Base-by-base conservation (phyloP, 73 alveolate genomes). In the Tetrahymena borealis region DNA sequence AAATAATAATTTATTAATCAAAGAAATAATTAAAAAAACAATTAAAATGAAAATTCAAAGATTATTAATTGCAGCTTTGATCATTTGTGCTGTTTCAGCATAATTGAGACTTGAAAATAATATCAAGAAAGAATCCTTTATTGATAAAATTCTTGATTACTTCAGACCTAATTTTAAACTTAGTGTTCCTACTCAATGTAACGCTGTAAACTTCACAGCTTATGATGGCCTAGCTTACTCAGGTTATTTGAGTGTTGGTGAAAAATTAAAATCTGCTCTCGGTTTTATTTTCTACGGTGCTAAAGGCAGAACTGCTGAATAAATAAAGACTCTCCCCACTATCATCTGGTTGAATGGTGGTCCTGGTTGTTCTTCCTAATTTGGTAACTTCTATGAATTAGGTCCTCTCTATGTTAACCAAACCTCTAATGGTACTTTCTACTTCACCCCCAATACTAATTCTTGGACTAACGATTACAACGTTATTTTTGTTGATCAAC, bases 351-450 rank as follows among this genome's bases (percentile, higher is more conserved):
- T 93, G 33, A 93, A 93, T 93, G 95, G 95, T 39, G 95, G 95
- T 79, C 95, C 95, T 60, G 95, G 95, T 24, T 93, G 95, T 85
- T 79, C 95, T 38, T 93, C 95, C 40, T 79, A 92, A 92, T 93
- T 32, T 90, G 95, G 95, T 32, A 93, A 93, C 91, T 93, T 79
- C 40, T 31, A 20, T 16, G 95, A 93, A 42, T 39, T 93, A 4
- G 95, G 95, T 93, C 95, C 95, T 31, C 37, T 93, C 32, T 60
- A 79, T 35, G 32, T 43, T 31, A 12, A 93, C 32, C 78, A 90
- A 39, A 41, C 77, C 8, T 20, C 40, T 10, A 78, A 90, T 39
- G 78, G 78, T 32, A 39, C 78, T 24, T 39, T 60, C 35, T 60
- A 60, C 85, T 60, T 60, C 37, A 60, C 85, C 31, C 85, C 39